Percentiles rank a stretch among this genome's conserved stretches.
These are phyloP conservation scores for Puya raimondii DNA, from an alignment of 176 grass and related monocot species.

Conservation along the genomic window DNA sequence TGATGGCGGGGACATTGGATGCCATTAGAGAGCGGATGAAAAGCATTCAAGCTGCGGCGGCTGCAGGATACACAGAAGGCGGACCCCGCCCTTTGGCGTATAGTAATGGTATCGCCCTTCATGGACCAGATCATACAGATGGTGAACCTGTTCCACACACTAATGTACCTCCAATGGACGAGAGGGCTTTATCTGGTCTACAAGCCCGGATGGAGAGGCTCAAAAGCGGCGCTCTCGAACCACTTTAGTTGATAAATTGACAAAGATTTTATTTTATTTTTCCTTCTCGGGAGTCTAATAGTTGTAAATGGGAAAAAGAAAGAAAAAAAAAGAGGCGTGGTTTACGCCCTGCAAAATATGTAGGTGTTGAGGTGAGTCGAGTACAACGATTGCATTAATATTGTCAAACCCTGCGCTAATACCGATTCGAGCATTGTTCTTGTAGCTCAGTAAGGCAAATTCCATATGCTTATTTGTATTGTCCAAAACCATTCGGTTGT, in stretches of 20 bases:
- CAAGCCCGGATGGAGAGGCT: slow-evolving; percentile 96
- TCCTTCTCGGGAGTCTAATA: no score
- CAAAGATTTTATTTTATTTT: no score
- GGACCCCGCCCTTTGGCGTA: slow-evolving; percentile 31
- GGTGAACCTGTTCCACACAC: slow-evolving; percentile 45
- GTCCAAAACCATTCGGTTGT: no score
- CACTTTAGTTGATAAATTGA: slow-evolving; percentile 30
- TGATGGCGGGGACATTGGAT: slow-evolving; percentile 42
- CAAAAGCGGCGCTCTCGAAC: slow-evolving; percentile 84
- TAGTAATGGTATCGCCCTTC: slow-evolving; percentile 42
- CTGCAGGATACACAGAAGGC: slow-evolving; percentile 52
- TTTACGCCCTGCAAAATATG: no score
- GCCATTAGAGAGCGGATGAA: slow-evolving; percentile 98
- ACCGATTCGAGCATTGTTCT: no score
- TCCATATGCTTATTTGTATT: no score
- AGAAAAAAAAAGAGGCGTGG: no score
- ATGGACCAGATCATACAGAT: slow-evolving; percentile 30
- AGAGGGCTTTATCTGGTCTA: slow-evolving; percentile 79
- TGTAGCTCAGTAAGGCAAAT: no score
- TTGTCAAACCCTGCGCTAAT: no score
- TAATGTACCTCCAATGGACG: slow-evolving; percentile 81
- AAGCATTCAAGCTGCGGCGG: slow-evolving; percentile 94
- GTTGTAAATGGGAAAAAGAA: no score
- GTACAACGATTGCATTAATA: no score
- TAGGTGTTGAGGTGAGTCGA: no score